A percentile compares a stretch with the other conserved stretches of the same genome.
phyloP scores from a whole-genome alignment of 169 alveolate genomes.

The Plasmodium sp. region DNA sequence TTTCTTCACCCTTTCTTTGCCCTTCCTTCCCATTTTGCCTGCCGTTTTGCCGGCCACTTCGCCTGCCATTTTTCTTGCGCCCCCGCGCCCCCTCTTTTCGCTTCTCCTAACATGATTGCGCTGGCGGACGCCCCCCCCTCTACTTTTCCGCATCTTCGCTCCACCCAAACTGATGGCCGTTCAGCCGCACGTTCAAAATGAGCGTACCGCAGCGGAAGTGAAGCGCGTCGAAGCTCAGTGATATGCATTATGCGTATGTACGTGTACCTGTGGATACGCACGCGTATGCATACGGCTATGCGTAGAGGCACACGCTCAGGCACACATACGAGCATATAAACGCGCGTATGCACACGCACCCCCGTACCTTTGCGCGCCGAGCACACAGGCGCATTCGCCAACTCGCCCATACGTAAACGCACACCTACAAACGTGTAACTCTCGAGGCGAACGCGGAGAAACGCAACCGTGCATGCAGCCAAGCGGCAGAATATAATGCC shows the following conservation, averaged over 20 bases:
- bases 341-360: not conserved
- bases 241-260: not conserved
- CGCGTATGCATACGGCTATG: not conserved
- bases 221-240: not conserved
- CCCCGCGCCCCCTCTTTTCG: not conserved
- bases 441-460: not conserved
- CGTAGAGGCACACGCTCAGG: not conserved
- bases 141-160: not conserved
- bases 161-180: not conserved
- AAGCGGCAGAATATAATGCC: conserved; percentile 2
- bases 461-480: not conserved
- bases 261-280: not conserved
- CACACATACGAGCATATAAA: not conserved
- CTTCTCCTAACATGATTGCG: not conserved
- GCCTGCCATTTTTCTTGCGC: not conserved
- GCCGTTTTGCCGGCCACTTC: not conserved
- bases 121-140: not conserved
- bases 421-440: not conserved
- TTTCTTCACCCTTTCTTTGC: not conserved
- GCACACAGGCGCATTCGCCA: not conserved
- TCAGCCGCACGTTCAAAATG: not conserved
- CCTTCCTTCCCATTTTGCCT: not conserved
- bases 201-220: not conserved
- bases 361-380: not conserved
- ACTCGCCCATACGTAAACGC: not conserved